Evolutionary conservation across 1,284 basidiomycete genomes (phyloP).

Genomic region (Trametes hirsuta): DNA sequence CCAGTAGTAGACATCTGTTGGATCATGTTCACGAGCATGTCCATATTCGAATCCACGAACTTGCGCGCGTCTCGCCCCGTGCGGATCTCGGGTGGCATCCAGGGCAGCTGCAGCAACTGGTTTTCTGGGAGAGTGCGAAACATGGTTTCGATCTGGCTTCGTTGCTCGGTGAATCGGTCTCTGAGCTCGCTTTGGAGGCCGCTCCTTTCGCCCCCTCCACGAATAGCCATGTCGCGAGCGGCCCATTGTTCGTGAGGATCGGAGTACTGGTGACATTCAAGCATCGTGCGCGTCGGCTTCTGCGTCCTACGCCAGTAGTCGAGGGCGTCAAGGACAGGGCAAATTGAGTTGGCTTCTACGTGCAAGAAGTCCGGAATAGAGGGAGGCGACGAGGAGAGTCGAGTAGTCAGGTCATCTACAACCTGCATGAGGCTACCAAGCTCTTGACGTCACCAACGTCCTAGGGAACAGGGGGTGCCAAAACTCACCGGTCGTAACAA

Average conservation of each 20-base stretch:
- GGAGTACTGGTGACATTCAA: not conserved
- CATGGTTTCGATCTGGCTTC: constrained; percentile 1
- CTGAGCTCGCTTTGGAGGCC: not conserved
- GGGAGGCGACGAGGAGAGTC: not conserved
- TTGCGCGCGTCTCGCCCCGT: not conserved
- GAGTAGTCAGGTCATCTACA: not conserved
- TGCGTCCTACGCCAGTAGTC: constrained; percentile 9
- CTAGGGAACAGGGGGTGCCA: too few species aligned
- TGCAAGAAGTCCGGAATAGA: constrained; percentile 10
- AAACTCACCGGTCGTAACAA: constrained; percentile 7
- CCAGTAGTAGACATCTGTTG: not conserved
- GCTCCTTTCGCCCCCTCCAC: not conserved
- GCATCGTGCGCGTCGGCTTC: constrained; percentile 8
- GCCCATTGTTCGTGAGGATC: not conserved
- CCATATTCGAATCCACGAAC: constrained; percentile 1
- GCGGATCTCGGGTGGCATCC: not conserved
- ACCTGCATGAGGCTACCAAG: not conserved
- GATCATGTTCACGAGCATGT: constrained; percentile 4
- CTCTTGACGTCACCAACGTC: not conserved
- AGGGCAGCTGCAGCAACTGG: not conserved
- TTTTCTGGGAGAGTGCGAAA: not conserved
- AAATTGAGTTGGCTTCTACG: constrained; percentile 7
- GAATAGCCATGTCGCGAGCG: not conserved
- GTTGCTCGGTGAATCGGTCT: not conserved
- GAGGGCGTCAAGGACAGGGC: constrained; percentile 1